Conservation (phyloP, 495 filamentous ascomycete genomes). For the Podospora australis region DNA sequence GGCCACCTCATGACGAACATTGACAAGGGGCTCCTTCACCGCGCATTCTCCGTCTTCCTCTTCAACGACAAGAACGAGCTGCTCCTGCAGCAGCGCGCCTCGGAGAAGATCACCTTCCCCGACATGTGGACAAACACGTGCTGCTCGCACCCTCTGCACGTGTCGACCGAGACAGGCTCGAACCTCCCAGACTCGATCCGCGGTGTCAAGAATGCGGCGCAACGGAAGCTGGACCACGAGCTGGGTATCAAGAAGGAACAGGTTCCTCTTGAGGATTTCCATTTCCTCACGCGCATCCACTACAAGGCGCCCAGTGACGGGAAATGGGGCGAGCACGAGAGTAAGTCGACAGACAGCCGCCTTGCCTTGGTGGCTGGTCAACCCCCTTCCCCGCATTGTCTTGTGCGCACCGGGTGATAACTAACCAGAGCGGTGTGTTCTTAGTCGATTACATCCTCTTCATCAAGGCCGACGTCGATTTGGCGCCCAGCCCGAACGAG, state of each 20-base stretch:
- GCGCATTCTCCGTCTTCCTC: slow-evolving; percentile 95
- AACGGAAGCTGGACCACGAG: slow-evolving; percentile 90
- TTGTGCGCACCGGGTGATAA: too few relatives aligned
- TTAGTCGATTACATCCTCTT: slow-evolving; percentile 98
- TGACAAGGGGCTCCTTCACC: slow-evolving; percentile 86
- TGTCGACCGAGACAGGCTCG: slow-evolving; percentile 83
- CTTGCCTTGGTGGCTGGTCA: neutral
- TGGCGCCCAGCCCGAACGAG: slow-evolving; percentile 79
- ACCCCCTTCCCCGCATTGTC: too few relatives aligned
- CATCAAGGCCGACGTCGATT: slow-evolving; percentile 86
- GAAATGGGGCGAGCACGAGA: slow-evolving; percentile 98
- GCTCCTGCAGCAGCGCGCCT: slow-evolving; percentile 89
- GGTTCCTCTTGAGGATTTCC: slow-evolving; percentile 86
- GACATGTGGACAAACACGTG: slow-evolving; percentile 99
- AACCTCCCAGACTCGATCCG: slow-evolving; percentile 71
- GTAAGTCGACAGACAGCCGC: slow-evolving; percentile 45
- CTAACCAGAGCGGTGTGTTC: slow-evolving; percentile 9
- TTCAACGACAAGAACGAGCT: slow-evolving; percentile 87
- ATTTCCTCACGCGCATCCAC: slow-evolving; percentile 93
- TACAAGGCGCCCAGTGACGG: slow-evolving; percentile 97
- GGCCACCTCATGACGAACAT: slow-evolving; percentile 99
- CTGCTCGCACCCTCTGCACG: slow-evolving; percentile 93
- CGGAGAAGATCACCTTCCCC: slow-evolving; percentile 98
- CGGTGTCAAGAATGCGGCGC: slow-evolving; percentile 84
- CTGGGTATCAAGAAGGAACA: slow-evolving; percentile 85